Evolutionary conservation across 1,284 basidiomycete species (phyloP).

Genomic region (Melampsora abietis-canadensis): DNA sequence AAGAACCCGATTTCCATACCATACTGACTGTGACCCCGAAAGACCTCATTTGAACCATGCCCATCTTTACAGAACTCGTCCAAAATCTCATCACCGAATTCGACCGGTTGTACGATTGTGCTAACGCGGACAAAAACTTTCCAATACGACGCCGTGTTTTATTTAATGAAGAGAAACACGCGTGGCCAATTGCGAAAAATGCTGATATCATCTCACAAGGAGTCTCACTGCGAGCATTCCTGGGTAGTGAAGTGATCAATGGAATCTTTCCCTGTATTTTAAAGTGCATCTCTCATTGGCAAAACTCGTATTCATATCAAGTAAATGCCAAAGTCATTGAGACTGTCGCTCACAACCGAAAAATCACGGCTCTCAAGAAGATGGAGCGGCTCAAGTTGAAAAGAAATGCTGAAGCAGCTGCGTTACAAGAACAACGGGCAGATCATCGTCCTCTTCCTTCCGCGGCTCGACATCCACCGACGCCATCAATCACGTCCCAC

Average conservation of each 20-base stretch:
- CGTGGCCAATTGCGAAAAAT: constrained; percentile 6
- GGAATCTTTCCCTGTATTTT: not conserved
- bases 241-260: not conserved
- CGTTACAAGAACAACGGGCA: too few relatives aligned
- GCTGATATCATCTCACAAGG: not conserved
- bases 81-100: not conserved
- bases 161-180: constrained; percentile 2
- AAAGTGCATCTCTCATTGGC: too few relatives aligned
- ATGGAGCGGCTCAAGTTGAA: too few relatives aligned
- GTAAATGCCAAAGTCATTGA: too few relatives aligned
- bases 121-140: not conserved
- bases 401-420: too few relatives aligned
- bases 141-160: not conserved
- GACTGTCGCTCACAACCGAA: too few relatives aligned
- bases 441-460: too few relatives aligned
- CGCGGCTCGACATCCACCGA: too few relatives aligned
- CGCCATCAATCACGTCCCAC: too few relatives aligned
- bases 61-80: not conserved
- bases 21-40: not conserved
- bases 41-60: not conserved
- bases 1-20: not conserved
- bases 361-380: too few relatives aligned
- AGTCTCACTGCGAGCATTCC: not conserved
- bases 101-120: not conserved
- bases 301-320: too few relatives aligned